Evolutionary conservation across 176 grass and related monocot species (phyloP), one percentile per base, ranked within the genome.

Genomic region (Oryza glumipatula): DNA sequence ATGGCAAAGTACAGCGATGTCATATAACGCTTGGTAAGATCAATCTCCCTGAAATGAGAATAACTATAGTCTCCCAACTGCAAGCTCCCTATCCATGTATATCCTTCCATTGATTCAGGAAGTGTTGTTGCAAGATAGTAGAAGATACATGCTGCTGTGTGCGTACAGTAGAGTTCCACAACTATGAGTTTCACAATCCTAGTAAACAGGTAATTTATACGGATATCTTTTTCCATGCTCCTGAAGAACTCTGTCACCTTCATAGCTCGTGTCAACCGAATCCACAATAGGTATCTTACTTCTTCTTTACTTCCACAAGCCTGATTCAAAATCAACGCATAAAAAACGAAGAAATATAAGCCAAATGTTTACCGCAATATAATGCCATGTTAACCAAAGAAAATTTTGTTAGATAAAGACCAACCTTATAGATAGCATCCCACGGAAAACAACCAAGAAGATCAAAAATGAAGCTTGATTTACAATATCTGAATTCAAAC

Each of bases 81-180:
- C 58, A 99, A 92, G 80, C 94, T 96, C 80, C 97, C 97, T 60
- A 99, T 92, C 97, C 97, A 99, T 39, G 97, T 99, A 71, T 99
- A 84, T 6, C 84, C 82, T 86, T 99, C 97, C 90, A 89, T 96
- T 32, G 97, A 89, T 68, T 84, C 83, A 56, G 97, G 97, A 61
- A 99, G 71, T 14, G 97, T 99, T 24, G 97, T 99, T 23, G 97
- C 94, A 14, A 99, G 85, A 83, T 99, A 96, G 41, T 99, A 99
- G 88, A 99, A 99, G 36, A 96, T 96, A 63, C 97, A 99, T 0
- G 97, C 97, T 38, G 93, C 97, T 32, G 92, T 99, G 49, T 99
- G 97, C 17, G 97, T 99, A 14, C 91, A 96, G 70, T 99, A 99
- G 70, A 99, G 72, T 76, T 99, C 97, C 73, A 99, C 94, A 54